Evolutionary conservation across 1,284 basidiomycete genomes (phyloP).

Genomic region (Neolentinus lepideus): DNA sequence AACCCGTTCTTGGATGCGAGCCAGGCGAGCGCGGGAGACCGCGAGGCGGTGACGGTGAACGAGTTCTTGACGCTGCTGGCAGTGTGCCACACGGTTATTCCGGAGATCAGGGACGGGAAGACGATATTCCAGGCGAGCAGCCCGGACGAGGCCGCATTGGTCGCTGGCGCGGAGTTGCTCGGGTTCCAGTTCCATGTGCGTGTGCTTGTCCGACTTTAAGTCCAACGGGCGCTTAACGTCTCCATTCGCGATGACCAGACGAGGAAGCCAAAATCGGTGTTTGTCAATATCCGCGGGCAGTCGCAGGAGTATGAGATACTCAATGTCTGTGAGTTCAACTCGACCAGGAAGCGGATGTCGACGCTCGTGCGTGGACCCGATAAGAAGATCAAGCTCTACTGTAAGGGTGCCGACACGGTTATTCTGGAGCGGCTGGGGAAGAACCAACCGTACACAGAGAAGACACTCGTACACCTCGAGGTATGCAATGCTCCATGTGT

Average conservation of each 20-base stretch:
- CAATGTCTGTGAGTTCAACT: constrained; percentile 99
- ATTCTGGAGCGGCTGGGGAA: constrained; percentile 83
- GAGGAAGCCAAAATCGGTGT: constrained; percentile 94
- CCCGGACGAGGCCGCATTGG: constrained; percentile 96
- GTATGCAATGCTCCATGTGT: too few relatives aligned
- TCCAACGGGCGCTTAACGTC: background rate
- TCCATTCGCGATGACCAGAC: constrained; percentile 41
- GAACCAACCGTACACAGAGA: constrained; percentile 81
- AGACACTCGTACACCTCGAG: constrained; percentile 88
- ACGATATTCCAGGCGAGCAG: constrained; percentile 93
- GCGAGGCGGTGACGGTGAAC: constrained; percentile 53
- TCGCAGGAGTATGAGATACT: constrained; percentile 85
- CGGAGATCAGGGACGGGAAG: constrained; percentile 84
- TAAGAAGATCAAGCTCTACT: constrained; percentile 91
- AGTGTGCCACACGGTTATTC: constrained; percentile 98
- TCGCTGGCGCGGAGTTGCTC: constrained; percentile 88
- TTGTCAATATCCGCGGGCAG: constrained; percentile 73
- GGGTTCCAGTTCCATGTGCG: constrained; percentile 92
- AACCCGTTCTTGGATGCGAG: constrained; percentile 51
- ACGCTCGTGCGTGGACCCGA: constrained; percentile 85
- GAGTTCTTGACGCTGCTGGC: constrained; percentile 91
- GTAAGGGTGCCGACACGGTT: constrained; percentile 98
- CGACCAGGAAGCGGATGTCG: constrained; percentile 96
- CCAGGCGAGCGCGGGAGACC: constrained; percentile 27
- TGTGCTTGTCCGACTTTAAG: constrained; percentile 9